Evolutionary conservation across 2,329 filamentous ascomycete species (phyloP).

Genomic region (Macrophomina tecta): DNA sequence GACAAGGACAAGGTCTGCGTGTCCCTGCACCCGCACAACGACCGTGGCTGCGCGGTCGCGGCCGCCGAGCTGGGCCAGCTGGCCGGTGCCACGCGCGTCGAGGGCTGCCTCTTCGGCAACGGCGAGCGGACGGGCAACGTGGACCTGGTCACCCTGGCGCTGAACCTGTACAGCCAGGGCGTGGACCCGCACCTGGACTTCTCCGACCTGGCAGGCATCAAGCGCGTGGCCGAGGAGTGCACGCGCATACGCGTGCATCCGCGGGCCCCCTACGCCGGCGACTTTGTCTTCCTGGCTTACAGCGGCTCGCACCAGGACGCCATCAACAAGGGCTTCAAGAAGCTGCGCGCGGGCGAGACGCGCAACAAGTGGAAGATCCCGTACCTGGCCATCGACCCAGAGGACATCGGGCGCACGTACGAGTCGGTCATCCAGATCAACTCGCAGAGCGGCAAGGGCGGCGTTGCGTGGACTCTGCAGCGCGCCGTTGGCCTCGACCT

Average conservation of each 20-base stretch:
- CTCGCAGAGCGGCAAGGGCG: conserved; percentile 93
- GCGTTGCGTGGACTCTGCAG: conserved; percentile 91
- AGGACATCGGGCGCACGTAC: conserved; percentile 93
- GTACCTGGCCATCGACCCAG: conserved; percentile 90
- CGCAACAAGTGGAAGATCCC: conserved; percentile 83
- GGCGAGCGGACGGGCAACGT: conserved; percentile 96
- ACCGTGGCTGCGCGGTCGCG: conserved; percentile 86
- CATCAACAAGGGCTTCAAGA: conserved; percentile 86
- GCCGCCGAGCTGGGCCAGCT: conserved; percentile 93
- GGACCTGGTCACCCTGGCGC: conserved; percentile 86
- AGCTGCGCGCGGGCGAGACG: conserved; percentile 66
- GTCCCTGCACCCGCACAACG: conserved; percentile 92
- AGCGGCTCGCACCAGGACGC: conserved; percentile 93
- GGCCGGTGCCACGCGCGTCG: conserved; percentile 92
- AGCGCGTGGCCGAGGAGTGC: conserved; percentile 86
- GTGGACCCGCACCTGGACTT: conserved; percentile 87
- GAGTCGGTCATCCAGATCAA: conserved; percentile 98
- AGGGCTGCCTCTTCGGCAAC: conserved; percentile 93
- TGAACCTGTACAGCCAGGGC: conserved; percentile 96
- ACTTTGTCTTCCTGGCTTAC: conserved; percentile 90
- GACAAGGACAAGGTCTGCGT: conserved; percentile 88
- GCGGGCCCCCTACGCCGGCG: conserved; percentile 86
- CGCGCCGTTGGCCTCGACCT: conserved; percentile 88
- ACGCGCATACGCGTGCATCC: conserved; percentile 95
- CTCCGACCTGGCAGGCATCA: conserved; percentile 83